A percentile compares a stretch with the other conserved stretches of the same genome.
phyloP scores from a whole-genome alignment of 352 stramenopile species.

The Chrysophaeum taylorii region DNA sequence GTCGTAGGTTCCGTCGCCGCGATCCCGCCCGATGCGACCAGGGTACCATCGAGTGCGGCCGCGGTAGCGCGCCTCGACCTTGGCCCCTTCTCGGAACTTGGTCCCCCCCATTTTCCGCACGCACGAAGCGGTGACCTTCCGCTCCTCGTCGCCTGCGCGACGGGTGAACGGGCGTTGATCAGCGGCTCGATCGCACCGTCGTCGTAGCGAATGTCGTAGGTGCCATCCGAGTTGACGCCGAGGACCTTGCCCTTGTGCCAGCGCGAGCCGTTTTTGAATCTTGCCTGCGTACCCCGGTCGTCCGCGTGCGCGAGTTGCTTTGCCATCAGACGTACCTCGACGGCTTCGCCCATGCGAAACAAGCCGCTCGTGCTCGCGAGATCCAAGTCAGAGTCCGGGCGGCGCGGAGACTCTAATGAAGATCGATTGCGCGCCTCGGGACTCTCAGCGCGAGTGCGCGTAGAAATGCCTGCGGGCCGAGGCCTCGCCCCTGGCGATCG shows the following conservation, averaged over 20 bases:
- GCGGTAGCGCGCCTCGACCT: conserved; percentile 41
- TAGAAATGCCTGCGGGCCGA: too few relatives aligned
- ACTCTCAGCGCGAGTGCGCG: too few relatives aligned
- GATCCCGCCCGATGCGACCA: conserved; percentile 46
- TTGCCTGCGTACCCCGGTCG: too few relatives aligned
- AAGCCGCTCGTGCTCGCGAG: too few relatives aligned
- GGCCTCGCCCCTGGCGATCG: not conserved
- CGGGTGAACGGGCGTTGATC: too few relatives aligned
- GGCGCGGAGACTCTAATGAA: too few relatives aligned
- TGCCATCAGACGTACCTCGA: too few relatives aligned
- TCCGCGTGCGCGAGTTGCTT: too few relatives aligned
- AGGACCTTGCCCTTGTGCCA: conserved; percentile 26
- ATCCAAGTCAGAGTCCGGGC: too few relatives aligned
- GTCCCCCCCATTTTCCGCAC: not conserved
- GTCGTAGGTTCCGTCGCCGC: conserved; percentile 30
- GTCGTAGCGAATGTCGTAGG: conserved; percentile 36
- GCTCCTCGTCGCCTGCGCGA: conserved; percentile 10
- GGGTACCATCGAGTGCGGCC: conserved; percentile 52
- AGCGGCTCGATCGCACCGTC: too few relatives aligned
- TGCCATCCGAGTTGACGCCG: conserved; percentile 30
- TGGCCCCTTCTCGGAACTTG: conserved; percentile 43
- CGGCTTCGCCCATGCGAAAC: not conserved
- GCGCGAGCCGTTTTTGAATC: not conserved
- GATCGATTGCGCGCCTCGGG: too few relatives aligned
- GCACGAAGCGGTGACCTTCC: not conserved